phyloP scores from a whole-genome alignment of 2,329 filamentous ascomycete species.

The Pseudopithomyces maydicus region DNA sequence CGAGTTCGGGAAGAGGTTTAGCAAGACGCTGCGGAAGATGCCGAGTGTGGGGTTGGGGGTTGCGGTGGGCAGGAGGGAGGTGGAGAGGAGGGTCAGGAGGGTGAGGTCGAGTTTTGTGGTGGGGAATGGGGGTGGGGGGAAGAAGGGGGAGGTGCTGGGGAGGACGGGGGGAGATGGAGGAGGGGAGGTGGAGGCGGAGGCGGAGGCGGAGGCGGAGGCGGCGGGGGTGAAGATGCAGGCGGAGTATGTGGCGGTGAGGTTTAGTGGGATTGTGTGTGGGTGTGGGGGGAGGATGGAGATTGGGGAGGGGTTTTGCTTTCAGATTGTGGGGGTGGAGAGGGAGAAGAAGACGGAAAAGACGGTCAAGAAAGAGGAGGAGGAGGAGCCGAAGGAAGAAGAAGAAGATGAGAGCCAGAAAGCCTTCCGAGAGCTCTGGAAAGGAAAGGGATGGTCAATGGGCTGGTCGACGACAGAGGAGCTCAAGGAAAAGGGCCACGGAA shows the following conservation, averaged over 20 bases:
- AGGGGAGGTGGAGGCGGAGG: slow-evolving; percentile 13
- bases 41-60: slow-evolving; percentile 13
- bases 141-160: too few species aligned
- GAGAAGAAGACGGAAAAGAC: too few species aligned
- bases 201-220: slow-evolving; percentile 3
- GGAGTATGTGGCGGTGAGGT: slow-evolving; percentile 20
- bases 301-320: slow-evolving; percentile 24
- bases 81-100: slow-evolving; percentile 11
- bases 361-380: too few species aligned
- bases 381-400: too few species aligned
- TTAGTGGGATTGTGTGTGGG: slow-evolving; percentile 25
- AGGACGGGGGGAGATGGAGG: slow-evolving; percentile 7
- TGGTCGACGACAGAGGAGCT: slow-evolving; percentile 19
- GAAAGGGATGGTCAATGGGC: neutral
- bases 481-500: slow-evolving; percentile 23
- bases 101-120: slow-evolving; percentile 16
- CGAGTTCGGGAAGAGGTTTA: slow-evolving; percentile 8
- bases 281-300: slow-evolving; percentile 22
- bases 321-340: slow-evolving; percentile 19
- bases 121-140: too few species aligned
- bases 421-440: neutral
- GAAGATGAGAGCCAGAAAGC: slow-evolving; percentile 6
- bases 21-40: slow-evolving; percentile 20
- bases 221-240: slow-evolving; percentile 21
- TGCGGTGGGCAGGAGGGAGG: neutral